Percentiles rank a stretch among this genome's conserved stretches.
These are phyloP conservation scores for Brasenia schreberi DNA, from an alignment of 164 flowering plant genomes.

Conservation along the genomic window DNA sequence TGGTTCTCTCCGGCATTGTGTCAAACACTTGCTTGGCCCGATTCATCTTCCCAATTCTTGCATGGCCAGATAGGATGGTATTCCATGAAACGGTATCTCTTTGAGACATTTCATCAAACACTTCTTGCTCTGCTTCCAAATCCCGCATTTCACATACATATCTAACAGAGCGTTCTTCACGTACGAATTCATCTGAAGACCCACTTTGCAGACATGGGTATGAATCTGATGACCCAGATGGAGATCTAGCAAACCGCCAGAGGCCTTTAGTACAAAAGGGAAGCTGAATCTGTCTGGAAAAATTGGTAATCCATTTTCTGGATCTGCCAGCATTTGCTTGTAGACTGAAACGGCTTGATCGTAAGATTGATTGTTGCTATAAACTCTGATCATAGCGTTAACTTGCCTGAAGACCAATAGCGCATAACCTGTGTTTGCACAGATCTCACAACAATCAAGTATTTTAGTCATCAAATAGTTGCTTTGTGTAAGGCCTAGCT, in stretches of 20 bases:
- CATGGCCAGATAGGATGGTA: conserved; percentile 42
- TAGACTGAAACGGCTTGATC: conserved; percentile 15
- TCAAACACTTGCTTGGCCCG: conserved; percentile 35
- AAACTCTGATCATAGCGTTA: conserved; percentile 49
- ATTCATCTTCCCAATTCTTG: conserved; percentile 40
- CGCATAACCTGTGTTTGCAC: conserved; percentile 30
- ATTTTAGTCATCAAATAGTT: conserved; percentile 60
- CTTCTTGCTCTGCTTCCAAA: conserved; percentile 26
- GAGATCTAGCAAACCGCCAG: conserved; percentile 24
- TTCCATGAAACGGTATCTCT: conserved; percentile 70
- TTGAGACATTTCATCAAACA: conserved; percentile 53
- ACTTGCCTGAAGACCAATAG: conserved; percentile 34
- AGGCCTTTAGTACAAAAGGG: conserved; percentile 49
- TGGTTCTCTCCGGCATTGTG: conserved; percentile 30
- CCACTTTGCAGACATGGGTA: conserved; percentile 40
- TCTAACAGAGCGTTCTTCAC: conserved; percentile 45
- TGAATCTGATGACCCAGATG: conserved; percentile 51
- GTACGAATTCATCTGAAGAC: conserved; percentile 18
- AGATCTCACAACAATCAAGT: conserved; percentile 35
- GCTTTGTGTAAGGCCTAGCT: conserved; percentile 43
- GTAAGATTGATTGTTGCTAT: conserved; percentile 23
- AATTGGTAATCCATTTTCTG: conserved; percentile 7
- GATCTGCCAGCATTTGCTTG: conserved; percentile 30
- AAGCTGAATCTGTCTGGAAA: conserved; percentile 53
- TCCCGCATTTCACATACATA: conserved; percentile 49